Evolutionary conservation across 208 protist genomes (phyloP).

Genomic region (Lotmaria passim): DNA sequence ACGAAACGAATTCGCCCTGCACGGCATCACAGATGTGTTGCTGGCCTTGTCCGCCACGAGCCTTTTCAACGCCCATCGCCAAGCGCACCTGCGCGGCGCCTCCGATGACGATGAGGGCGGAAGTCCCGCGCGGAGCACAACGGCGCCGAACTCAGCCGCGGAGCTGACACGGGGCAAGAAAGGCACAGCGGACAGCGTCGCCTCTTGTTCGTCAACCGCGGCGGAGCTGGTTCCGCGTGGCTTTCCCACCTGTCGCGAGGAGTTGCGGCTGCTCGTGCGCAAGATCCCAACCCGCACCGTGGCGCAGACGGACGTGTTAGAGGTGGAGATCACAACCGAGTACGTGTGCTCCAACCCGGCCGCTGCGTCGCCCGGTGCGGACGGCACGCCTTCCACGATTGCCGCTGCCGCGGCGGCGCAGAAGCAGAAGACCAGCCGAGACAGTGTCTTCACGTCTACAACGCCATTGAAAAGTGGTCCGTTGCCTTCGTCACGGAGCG

Average conservation of each 20-base stretch:
- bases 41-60: constrained; percentile 62
- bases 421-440: background rate
- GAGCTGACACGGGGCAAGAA: no score
- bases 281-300: constrained; percentile 65
- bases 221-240: background rate
- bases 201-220: background rate
- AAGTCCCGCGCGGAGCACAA: no score
- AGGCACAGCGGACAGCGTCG: background rate
- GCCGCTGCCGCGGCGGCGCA: background rate
- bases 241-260: constrained; percentile 35
- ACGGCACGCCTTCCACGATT: background rate
- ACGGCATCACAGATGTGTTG: constrained; percentile 75
- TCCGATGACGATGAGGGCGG: no score
- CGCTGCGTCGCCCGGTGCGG: background rate
- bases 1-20: constrained; percentile 57
- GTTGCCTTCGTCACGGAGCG: background rate
- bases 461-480: constrained; percentile 25
- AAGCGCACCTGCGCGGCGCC: constrained; percentile 6
- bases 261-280: constrained; percentile 37
- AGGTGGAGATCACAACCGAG: constrained; percentile 77
- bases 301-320: constrained; percentile 67
- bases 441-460: constrained; percentile 16
- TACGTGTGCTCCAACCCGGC: constrained; percentile 62
- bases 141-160: no score
- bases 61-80: constrained; percentile 22